A percentile compares a stretch with the other conserved stretches of the same genome.
Evolutionary conservation across 768 basidiomycete genomes (phyloP).

Genomic region (Suillus subaureus): DNA sequence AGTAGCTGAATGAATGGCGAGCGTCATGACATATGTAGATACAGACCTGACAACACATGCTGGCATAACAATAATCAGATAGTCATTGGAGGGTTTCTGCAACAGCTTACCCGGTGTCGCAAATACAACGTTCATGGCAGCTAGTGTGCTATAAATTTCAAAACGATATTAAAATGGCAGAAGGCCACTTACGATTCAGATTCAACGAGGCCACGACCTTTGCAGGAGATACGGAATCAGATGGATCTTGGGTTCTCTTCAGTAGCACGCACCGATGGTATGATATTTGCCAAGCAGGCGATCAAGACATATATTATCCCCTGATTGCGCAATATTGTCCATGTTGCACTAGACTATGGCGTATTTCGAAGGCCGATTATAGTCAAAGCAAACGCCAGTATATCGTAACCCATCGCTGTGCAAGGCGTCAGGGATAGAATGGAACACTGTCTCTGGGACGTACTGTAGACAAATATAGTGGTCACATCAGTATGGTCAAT

Average conservation of each 20-base stretch:
- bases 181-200: neutral
- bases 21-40: neutral
- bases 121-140: conserved; percentile 3
- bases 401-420: conserved; percentile 6
- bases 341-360: neutral
- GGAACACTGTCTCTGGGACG: neutral
- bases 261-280: neutral
- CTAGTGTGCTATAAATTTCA: neutral
- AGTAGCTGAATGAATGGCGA: neutral
- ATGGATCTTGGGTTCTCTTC: neutral
- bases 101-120: neutral
- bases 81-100: neutral
- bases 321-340: neutral
- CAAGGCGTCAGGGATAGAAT: neutral
- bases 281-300: neutral
- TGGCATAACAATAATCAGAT: neutral
- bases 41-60: neutral
- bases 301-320: neutral
- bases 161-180: neutral
- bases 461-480: conserved; percentile 1
- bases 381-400: neutral
- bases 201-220: neutral
- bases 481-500: neutral
- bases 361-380: conserved; percentile 1
- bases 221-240: neutral